Conservation (phyloP, 2,329 filamentous ascomycete genomes). For the Aspergillus thermomutatus region DNA sequence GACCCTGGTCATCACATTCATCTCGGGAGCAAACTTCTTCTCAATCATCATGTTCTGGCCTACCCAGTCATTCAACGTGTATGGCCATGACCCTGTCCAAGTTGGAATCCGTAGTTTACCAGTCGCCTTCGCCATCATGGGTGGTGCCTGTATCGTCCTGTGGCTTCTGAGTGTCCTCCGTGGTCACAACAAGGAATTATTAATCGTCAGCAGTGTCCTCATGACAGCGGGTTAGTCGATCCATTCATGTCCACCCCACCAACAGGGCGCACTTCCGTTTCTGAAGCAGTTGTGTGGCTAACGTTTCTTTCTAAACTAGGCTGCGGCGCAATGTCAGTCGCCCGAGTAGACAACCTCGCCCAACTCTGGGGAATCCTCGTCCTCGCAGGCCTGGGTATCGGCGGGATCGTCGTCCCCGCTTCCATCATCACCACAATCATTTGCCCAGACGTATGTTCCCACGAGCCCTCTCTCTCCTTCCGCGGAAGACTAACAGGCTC, state of each 20-base stretch:
- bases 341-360: slow-evolving; percentile 51
- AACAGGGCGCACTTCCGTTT: neutral
- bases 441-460: slow-evolving; percentile 55
- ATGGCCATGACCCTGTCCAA: slow-evolving; percentile 60
- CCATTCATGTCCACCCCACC: no score
- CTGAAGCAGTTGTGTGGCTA: neutral
- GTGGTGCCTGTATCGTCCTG: slow-evolving; percentile 58
- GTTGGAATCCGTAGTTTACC: slow-evolving; percentile 65
- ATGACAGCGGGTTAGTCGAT: slow-evolving; percentile 64
- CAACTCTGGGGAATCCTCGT: slow-evolving; percentile 57
- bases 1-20: slow-evolving; percentile 57
- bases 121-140: slow-evolving; percentile 61
- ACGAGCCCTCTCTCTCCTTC: neutral
- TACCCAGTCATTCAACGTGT: slow-evolving; percentile 62
- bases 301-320: slow-evolving; percentile 28
- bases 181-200: slow-evolving; percentile 58
- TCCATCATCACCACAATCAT: slow-evolving; percentile 68
- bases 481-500: neutral
- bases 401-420: slow-evolving; percentile 65
- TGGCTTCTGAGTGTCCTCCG: slow-evolving; percentile 55
- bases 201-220: slow-evolving; percentile 57
- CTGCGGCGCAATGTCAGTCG: slow-evolving; percentile 53
- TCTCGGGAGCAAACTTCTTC: slow-evolving; percentile 59
- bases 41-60: slow-evolving; percentile 59
- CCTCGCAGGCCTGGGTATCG: slow-evolving; percentile 62